These are phyloP conservation scores for Diutina siamensis DNA, from an alignment of 1,139 yeast genomes.

Conservation along the genomic window DNA sequence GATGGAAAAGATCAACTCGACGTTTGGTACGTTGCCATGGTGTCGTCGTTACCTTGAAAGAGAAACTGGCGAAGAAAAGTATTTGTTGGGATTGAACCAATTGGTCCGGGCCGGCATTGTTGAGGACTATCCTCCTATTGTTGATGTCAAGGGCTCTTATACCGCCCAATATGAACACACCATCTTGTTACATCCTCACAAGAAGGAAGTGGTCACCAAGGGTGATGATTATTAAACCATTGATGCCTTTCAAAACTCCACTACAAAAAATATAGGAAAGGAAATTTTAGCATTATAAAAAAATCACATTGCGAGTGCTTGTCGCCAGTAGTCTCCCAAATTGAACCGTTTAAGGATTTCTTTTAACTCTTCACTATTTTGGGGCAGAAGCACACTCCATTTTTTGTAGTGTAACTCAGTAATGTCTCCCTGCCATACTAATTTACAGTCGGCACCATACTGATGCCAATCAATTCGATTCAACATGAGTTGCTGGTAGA, in stretches of 20 bases:
- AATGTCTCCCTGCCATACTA: conserved; percentile 73
- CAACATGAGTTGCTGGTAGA: conserved; percentile 50
- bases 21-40: conserved; percentile 92
- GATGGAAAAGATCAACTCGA: conserved; percentile 55
- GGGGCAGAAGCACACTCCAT: conserved; percentile 47
- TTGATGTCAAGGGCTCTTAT: conserved; percentile 72
- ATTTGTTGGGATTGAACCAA: conserved; percentile 77
- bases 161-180: conserved; percentile 98
- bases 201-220: conserved; percentile 86
- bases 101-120: conserved; percentile 80
- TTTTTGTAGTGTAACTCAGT: conserved; percentile 40
- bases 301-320: too few relatives aligned
- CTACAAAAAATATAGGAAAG: too few relatives aligned
- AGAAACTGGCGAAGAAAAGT: conserved; percentile 74
- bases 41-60: conserved; percentile 92
- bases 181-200: conserved; percentile 76
- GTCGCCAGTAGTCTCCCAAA: conserved; percentile 52
- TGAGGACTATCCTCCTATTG: conserved; percentile 94
- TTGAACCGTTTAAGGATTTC: conserved; percentile 38
- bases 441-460: conserved; percentile 34
- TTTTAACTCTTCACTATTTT: conserved; percentile 43
- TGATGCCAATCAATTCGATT: conserved; percentile 65
- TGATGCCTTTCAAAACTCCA: not conserved
- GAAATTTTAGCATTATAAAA: too few relatives aligned
- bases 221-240: conserved; percentile 75